These are phyloP conservation scores for Dipteronia dyeriana DNA, from an alignment of 345 rosid genomes.

Conservation along the genomic window DNA sequence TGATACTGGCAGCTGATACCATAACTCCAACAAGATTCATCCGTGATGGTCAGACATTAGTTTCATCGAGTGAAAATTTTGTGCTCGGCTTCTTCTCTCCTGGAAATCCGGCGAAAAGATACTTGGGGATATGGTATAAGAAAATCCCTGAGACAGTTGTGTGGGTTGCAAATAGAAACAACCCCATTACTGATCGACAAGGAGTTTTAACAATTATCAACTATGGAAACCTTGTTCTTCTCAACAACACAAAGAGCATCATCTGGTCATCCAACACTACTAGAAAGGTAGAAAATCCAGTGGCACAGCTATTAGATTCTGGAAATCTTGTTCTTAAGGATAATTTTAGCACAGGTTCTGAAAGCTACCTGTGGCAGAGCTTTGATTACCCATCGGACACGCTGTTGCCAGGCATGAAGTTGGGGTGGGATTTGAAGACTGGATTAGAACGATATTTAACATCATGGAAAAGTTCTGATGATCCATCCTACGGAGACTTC, in stretches of 20 bases:
- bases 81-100: conserved; percentile 37
- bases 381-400: conserved; percentile 52
- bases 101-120: conserved; percentile 27
- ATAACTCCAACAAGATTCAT: conserved; percentile 13
- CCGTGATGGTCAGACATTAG: conserved; percentile 22
- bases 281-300: conserved; percentile 20
- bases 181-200: conserved; percentile 22
- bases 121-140: conserved; percentile 51
- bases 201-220: conserved; percentile 25
- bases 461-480: conserved; percentile 39
- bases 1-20: conserved; percentile 15
- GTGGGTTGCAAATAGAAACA: conserved; percentile 54
- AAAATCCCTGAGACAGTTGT: conserved; percentile 25
- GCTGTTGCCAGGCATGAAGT: conserved; percentile 46
- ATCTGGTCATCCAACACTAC: conserved; percentile 41
- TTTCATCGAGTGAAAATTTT: conserved; percentile 8
- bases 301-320: conserved; percentile 36
- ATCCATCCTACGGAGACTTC: conserved; percentile 39
- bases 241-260: conserved; percentile 5
- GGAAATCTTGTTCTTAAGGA: conserved; percentile 50
- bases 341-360: background rate
- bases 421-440: conserved; percentile 33
- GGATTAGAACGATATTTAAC: conserved; percentile 19
- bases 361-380: conserved; percentile 42
- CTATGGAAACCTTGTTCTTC: conserved; percentile 34